Conservation (phyloP, 441 rosid genomes). For the Populus hybrid region DNA sequence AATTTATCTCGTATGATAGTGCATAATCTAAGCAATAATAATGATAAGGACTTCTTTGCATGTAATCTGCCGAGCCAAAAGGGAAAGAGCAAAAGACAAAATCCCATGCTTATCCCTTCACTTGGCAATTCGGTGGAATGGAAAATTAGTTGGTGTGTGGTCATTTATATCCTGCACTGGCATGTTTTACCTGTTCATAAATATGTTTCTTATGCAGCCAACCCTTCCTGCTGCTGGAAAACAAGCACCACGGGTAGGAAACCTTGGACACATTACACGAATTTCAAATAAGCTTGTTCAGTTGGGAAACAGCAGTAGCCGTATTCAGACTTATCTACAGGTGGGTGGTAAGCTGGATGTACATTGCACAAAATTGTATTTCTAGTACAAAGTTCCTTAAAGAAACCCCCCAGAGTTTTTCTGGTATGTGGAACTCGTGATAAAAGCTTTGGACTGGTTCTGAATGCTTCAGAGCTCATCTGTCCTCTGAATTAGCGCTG, state of each 20-base stretch:
- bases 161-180: background rate
- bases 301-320: slow-evolving; percentile 55
- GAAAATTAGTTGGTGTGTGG: background rate
- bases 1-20: background rate
- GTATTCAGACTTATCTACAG: slow-evolving; percentile 71
- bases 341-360: slow-evolving; percentile 35
- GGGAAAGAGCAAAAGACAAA: background rate
- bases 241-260: slow-evolving; percentile 71
- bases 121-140: background rate
- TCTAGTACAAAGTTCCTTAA: background rate
- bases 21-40: background rate
- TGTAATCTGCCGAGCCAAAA: background rate
- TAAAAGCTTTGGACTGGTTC: no score
- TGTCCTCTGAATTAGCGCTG: background rate
- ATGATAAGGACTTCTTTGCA: background rate
- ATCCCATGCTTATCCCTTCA: background rate
- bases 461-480: background rate
- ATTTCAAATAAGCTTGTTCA: slow-evolving; percentile 79
- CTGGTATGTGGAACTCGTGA: background rate
- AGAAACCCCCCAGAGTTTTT: background rate
- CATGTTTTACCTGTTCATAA: background rate
- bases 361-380: background rate
- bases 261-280: slow-evolving; percentile 83
- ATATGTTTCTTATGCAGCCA: slow-evolving; percentile 51
- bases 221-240: slow-evolving; percentile 72